Evolutionary conservation across 176 grass and related monocot genomes (phyloP).

Genomic region (Oryza meridionalis): DNA sequence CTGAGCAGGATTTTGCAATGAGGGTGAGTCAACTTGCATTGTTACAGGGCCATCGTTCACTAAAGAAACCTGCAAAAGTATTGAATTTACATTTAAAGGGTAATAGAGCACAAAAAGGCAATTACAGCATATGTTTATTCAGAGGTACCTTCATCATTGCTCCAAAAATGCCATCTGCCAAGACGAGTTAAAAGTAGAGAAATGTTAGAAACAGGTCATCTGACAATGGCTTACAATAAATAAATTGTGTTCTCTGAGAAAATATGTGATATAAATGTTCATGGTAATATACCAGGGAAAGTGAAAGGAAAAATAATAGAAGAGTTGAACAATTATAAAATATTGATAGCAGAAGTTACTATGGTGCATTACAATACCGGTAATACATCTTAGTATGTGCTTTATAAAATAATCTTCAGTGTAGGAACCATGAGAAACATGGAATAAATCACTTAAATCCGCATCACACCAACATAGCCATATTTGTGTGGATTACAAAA

Average conservation of each 20-base stretch:
- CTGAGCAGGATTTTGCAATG: constrained; percentile 52
- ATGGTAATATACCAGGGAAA: background rate
- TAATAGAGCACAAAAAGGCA: constrained; percentile 7
- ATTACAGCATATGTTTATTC: constrained; percentile 31
- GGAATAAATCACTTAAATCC: background rate
- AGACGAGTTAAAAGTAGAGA: constrained; percentile 37
- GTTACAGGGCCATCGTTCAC: constrained; percentile 97
- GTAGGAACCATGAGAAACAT: constrained; percentile 14
- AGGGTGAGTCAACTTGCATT: constrained; percentile 88
- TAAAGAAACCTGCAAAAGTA: constrained; percentile 77
- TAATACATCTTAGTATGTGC: background rate
- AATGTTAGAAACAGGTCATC: constrained; percentile 7
- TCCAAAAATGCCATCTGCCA: constrained; percentile 91
- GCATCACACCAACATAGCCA: background rate
- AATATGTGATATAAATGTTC: background rate
- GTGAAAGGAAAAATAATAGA: background rate
- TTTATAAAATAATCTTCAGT: background rate
- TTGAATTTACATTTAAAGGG: background rate
- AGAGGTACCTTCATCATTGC: constrained; percentile 93
- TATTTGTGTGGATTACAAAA: background rate
- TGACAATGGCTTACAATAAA: background rate
- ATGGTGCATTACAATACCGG: background rate
- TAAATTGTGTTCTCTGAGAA: background rate
- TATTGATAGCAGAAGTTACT: background rate
- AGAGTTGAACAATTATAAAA: constrained; percentile 9